Base-by-base conservation (phyloP, 2,329 filamentous ascomycete genomes). In the Aspergillus latus region DNA sequence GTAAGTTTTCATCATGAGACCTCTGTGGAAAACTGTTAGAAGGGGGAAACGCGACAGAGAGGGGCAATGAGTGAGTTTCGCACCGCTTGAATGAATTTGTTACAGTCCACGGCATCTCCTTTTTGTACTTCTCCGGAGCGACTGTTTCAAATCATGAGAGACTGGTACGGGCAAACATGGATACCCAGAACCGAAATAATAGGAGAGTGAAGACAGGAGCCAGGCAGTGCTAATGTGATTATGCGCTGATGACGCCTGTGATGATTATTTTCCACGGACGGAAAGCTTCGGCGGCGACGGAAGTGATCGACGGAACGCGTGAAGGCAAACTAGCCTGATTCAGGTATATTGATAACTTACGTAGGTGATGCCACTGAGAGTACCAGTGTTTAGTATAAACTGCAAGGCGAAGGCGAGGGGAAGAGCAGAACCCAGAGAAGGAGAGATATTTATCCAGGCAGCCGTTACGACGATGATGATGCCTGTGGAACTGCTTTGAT, bases 1-100 rank as follows among this genome's bases (percentile, higher is more conserved):
- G 74, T 79, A 79, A 51, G 76, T 78, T 72, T 77, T 77, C 73
- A 76, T 77, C 73, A 76, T 78, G 60, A 79, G 74, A 67, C 76
- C 76, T 71, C 77, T 78, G 61, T n/a, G 53, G 16, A 55, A 42
- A 21, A 37, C 47, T 52, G 50, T 45, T 32, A 45, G 51, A 21
- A 21, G 50, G 32, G 28, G 11, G 34, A 39, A 34, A 45, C 11
- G 42, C 21, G 6, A 42, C 8, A 21, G 34, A 16, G 29, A 49
- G 26, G 49, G 36, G 49, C n/a, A 56, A 55, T 32, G 16, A 45
- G 37, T 34, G n/a, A 30, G 28, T 48, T 8, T 58, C 63, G 30
- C 73, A 78, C 77, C 77, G 74, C 71, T 78, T 79, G 64, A 78
- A 78, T 62, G 76, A 78, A 69, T 79, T 79, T 63, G 77, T 78